phyloP scores from a whole-genome alignment of 2,329 filamentous ascomycete species.

The Bipolaris bicolor region DNA sequence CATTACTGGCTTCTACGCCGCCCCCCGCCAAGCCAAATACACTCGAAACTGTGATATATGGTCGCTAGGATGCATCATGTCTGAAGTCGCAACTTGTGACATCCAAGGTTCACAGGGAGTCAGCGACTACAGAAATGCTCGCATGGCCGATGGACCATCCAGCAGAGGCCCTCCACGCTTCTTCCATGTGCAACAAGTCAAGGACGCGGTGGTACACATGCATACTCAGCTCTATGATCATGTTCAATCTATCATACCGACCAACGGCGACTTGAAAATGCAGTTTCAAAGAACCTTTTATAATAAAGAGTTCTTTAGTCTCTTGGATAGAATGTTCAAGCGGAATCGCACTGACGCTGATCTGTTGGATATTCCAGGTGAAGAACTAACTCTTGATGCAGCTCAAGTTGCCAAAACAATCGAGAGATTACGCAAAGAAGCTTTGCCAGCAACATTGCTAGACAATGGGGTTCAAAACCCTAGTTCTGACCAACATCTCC shows the following conservation, averaged over 20 bases:
- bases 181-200: slow-evolving; percentile 9
- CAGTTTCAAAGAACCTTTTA: not conserved
- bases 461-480: not conserved
- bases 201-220: slow-evolving; percentile 8
- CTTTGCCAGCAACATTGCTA: not conserved
- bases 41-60: slow-evolving; percentile 20
- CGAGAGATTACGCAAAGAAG: not conserved
- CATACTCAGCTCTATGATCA: slow-evolving; percentile 9
- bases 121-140: slow-evolving; percentile 14
- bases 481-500: not conserved
- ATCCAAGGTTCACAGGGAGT: slow-evolving; percentile 15
- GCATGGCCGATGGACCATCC: slow-evolving; percentile 3
- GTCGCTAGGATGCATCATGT: slow-evolving; percentile 20
- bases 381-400: not conserved
- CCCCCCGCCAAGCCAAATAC: slow-evolving; percentile 17
- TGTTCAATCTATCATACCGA: not conserved
- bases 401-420: not conserved
- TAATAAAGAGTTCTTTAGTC: not conserved
- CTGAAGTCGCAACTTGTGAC: slow-evolving; percentile 17
- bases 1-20: slow-evolving; percentile 19
- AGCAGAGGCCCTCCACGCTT: slow-evolving; percentile 14
- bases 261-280: not conserved
- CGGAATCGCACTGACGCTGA: not conserved
- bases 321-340: not conserved
- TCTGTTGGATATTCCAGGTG: not conserved